These are phyloP conservation scores for Leccinum incarnatum DNA, from an alignment of 768 basidiomycete genomes.

Conservation along the genomic window DNA sequence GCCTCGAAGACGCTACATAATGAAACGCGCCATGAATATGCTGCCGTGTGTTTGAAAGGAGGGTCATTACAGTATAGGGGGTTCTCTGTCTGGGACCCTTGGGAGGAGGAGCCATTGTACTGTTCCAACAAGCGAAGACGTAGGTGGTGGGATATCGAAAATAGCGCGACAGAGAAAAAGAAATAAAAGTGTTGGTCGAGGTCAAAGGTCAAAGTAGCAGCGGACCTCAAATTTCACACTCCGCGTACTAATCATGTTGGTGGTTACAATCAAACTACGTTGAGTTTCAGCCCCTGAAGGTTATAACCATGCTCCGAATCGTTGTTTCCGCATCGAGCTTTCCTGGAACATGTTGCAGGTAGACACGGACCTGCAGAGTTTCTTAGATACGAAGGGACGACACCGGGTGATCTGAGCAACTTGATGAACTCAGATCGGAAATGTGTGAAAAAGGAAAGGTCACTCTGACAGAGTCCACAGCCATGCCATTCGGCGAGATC, in stretches of 20 bases:
- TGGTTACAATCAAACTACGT: too few species aligned
- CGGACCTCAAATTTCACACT: slow-evolving; percentile 20
- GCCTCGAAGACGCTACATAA: slow-evolving; percentile 53
- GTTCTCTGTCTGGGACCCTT: slow-evolving; percentile 37
- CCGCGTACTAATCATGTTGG: slow-evolving; percentile 1
- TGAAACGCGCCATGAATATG: slow-evolving; percentile 7
- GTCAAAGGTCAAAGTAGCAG: neutral
- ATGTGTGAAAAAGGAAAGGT: neutral
- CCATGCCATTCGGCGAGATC: slow-evolving; percentile 85
- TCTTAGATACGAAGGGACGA: neutral
- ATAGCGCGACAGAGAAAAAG: neutral
- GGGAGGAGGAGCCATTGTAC: slow-evolving; percentile 23
- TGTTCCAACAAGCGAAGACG: neutral
- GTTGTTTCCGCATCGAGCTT: neutral
- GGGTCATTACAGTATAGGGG: slow-evolving; percentile 40
- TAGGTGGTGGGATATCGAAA: neutral
- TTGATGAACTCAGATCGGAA: too few species aligned
- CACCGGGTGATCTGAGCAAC: too few species aligned
- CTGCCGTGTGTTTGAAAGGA: neutral
- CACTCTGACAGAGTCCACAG: neutral
- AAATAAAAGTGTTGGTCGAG: neutral
- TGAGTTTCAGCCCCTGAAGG: too few species aligned
- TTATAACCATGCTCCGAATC: too few species aligned
- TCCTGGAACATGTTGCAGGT: neutral
- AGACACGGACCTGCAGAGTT: neutral